Evolutionary conservation across 768 basidiomycete species (phyloP).

Genomic region (Mycena albidolilacea): DNA sequence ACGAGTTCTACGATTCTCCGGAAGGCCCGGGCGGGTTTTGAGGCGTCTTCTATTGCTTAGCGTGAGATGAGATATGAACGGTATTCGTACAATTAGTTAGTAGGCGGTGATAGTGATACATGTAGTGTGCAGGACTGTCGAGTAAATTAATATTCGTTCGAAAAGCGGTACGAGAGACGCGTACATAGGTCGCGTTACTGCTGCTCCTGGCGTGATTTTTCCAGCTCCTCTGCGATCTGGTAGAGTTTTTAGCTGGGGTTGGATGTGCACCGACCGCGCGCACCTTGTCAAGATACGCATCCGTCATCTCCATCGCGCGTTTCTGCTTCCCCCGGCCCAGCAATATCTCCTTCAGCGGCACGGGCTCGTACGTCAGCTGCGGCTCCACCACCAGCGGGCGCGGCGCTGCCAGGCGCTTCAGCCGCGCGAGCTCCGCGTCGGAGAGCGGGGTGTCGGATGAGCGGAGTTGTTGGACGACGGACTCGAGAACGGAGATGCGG

Average conservation of each 20-base stretch:
- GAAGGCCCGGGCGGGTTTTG: slow-evolving; percentile 45
- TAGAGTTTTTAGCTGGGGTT: not conserved
- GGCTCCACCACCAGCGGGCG: slow-evolving; percentile 27
- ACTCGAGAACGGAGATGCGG: slow-evolving; percentile 74
- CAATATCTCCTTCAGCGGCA: slow-evolving; percentile 34
- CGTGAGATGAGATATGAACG: not conserved
- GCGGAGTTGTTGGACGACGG: slow-evolving; percentile 67
- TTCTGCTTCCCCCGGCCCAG: slow-evolving; percentile 33
- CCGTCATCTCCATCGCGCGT: slow-evolving; percentile 34
- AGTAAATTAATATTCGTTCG: not conserved
- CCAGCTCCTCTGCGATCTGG: slow-evolving; percentile 39
- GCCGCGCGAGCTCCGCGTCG: slow-evolving; percentile 65
- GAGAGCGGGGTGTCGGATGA: slow-evolving; percentile 58
- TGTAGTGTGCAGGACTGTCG: not conserved
- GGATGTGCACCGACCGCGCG: not conserved
- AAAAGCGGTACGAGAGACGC: not conserved
- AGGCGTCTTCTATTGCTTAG: slow-evolving; percentile 28
- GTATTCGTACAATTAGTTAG: slow-evolving; percentile 25
- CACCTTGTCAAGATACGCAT: slow-evolving; percentile 39
- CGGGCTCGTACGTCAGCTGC: slow-evolving; percentile 33
- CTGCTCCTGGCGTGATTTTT: slow-evolving; percentile 31
- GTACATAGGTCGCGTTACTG: slow-evolving; percentile 1
- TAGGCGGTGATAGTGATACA: not conserved
- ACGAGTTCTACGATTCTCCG: slow-evolving; percentile 47
- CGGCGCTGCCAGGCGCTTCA: slow-evolving; percentile 65